phyloP scores from a whole-genome alignment of 805 yeast species.

The Metschnikowia kunwiensis region DNA sequence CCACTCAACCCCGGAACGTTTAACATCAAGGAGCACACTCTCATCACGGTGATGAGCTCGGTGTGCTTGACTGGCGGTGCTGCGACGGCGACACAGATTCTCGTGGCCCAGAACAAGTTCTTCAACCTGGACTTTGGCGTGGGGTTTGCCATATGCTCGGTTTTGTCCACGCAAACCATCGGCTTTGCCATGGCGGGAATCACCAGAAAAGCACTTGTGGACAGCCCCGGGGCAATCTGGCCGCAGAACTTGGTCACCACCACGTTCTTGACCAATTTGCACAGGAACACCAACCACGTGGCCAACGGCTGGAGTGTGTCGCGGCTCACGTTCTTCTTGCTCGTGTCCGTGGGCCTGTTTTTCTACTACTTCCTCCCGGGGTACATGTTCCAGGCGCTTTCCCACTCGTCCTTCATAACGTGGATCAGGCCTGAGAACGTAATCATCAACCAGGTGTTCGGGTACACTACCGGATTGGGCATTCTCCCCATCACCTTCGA shows the following conservation, averaged over 20 bases:
- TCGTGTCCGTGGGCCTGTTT: conserved; percentile 11
- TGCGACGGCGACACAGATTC: conserved; percentile 20
- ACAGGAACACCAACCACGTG: conserved; percentile 10
- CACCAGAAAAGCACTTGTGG: conserved; percentile 22
- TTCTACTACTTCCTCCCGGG: conserved; percentile 18
- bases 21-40: conserved; percentile 14
- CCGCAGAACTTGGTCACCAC: conserved; percentile 22
- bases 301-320: conserved; percentile 18
- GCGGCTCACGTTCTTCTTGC: conserved; percentile 18
- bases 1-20: conserved; percentile 24
- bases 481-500: conserved; percentile 16
- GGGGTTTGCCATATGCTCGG: conserved; percentile 28
- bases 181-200: conserved; percentile 30
- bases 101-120: conserved; percentile 19
- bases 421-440: conserved; percentile 14
- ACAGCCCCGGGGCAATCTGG: conserved; percentile 16
- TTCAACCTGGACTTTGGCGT: conserved; percentile 15
- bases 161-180: conserved; percentile 28
- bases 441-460: conserved; percentile 15
- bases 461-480: conserved; percentile 13
- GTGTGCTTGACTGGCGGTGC: conserved; percentile 21
- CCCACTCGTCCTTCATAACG: conserved; percentile 12
- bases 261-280: conserved; percentile 20
- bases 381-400: conserved; percentile 13
- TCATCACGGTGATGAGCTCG: conserved; percentile 14